Conservation (phyloP, 129 eudicot species). For the Scalesia atractyloides region DNA sequence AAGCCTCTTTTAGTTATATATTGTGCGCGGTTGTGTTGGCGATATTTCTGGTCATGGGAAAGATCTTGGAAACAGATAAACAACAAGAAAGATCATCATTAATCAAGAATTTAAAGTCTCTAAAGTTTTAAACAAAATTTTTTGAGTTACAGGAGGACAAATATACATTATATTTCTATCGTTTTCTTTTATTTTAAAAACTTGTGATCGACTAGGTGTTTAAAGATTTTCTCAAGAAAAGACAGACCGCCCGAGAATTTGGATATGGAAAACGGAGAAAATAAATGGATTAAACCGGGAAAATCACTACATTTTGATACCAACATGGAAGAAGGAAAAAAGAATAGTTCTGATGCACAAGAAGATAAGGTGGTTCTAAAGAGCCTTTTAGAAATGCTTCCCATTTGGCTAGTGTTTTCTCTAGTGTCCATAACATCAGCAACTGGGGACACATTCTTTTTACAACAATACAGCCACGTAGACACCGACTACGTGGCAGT, state of each 20-base stretch:
- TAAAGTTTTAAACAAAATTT: too few relatives aligned
- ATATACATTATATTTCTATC: too few relatives aligned
- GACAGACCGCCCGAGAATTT: background rate
- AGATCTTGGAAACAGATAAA: too few relatives aligned
- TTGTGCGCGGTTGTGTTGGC: too few relatives aligned
- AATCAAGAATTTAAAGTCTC: too few relatives aligned
- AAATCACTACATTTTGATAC: background rate
- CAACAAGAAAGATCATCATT: too few relatives aligned
- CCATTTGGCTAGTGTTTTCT: background rate
- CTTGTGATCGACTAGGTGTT: too few relatives aligned
- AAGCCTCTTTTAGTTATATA: too few relatives aligned
- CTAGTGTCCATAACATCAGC: background rate
- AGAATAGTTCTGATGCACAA: background rate
- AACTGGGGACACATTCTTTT: conserved; percentile 7
- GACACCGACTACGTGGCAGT: background rate
- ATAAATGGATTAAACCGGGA: background rate
- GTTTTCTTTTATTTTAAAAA: too few relatives aligned
- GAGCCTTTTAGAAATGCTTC: background rate
- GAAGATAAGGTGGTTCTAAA: background rate
- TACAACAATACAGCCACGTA: conserved; percentile 5
- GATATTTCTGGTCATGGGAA: too few relatives aligned
- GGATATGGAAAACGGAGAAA: background rate
- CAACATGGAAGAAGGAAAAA: background rate
- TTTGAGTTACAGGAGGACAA: too few relatives aligned
- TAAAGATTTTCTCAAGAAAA: background rate